These are phyloP conservation scores for Fusarium acutatum DNA, from an alignment of 2,329 filamentous ascomycete genomes.

Conservation along the genomic window DNA sequence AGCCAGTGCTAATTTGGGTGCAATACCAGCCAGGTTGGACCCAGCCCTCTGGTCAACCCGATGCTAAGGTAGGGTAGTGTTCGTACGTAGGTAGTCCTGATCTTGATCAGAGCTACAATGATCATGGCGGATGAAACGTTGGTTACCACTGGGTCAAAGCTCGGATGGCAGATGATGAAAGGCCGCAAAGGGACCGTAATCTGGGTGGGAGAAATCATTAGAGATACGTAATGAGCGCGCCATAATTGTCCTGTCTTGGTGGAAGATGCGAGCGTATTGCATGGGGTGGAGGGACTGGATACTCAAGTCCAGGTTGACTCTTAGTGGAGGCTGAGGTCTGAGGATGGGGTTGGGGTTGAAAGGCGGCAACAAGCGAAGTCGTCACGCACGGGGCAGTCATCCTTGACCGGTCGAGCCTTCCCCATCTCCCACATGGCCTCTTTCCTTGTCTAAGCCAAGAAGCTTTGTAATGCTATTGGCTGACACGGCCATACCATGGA, in stretches of 20 bases:
- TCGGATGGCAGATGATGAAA: constrained; percentile 15
- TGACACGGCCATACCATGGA: background rate
- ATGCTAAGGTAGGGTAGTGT: constrained; percentile 5
- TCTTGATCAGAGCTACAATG: constrained; percentile 12
- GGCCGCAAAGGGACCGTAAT: constrained; percentile 10
- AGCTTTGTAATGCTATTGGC: constrained; percentile 14
- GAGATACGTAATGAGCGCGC: constrained; percentile 10
- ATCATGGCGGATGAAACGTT: constrained; percentile 14
- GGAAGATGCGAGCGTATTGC: constrained; percentile 34
- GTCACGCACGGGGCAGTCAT: constrained; percentile 30
- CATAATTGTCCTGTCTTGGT: constrained; percentile 27
- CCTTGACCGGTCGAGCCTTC: constrained; percentile 38
- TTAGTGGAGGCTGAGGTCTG: constrained; percentile 11
- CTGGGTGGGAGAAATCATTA: background rate
- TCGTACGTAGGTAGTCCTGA: constrained; percentile 2
- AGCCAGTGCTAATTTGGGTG: background rate
- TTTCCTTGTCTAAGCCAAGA: constrained; percentile 9
- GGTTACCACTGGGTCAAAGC: constrained; percentile 17
- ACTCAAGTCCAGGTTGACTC: constrained; percentile 6
- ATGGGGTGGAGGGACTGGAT: constrained; percentile 1
- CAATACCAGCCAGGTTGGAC: constrained; percentile 2
- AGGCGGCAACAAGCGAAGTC: constrained; percentile 36
- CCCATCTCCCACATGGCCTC: constrained; percentile 21
- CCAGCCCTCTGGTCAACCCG: constrained; percentile 28
- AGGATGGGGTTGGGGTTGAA: constrained; percentile 24